These are phyloP conservation scores for Coemansia sp. DNA, from an alignment of 192 early-diverging fungal genomes.

Conservation along the genomic window DNA sequence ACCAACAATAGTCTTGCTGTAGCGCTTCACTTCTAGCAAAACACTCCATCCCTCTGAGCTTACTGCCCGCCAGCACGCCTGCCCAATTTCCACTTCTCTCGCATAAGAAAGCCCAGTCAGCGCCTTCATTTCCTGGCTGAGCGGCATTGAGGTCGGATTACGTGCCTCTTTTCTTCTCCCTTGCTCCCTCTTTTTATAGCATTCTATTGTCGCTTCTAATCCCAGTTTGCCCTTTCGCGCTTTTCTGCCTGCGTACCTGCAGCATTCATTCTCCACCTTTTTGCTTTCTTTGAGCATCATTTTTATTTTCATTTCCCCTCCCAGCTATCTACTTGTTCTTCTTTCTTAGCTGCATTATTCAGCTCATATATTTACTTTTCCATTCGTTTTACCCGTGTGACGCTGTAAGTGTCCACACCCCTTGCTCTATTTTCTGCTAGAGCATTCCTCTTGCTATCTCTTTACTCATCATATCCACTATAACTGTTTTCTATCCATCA, in stretches of 20 bases:
- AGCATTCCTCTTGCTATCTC: not conserved
- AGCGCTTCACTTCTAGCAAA: not conserved
- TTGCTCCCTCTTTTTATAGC: slow-evolving; percentile 4
- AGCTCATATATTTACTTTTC: not conserved
- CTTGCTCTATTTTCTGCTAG: not conserved
- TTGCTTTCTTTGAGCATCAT: not conserved
- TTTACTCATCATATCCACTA: not conserved
- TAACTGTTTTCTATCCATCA: not conserved
- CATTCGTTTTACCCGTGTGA: not conserved
- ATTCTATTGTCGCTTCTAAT: not conserved
- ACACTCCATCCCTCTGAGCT: not conserved
- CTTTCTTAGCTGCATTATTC: not conserved
- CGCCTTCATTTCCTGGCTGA: not conserved
- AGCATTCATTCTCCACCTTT: slow-evolving; percentile 5
- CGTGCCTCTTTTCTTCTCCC: slow-evolving; percentile 7
- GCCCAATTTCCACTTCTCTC: not conserved
- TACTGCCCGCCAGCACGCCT: not conserved
- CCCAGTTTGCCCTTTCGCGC: not conserved
- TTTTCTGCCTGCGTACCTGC: slow-evolving; percentile 3
- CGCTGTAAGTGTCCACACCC: not conserved
- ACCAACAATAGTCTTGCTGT: not conserved
- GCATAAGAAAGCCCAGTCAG: not conserved
- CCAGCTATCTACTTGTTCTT: slow-evolving; percentile 3
- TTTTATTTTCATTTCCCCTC: slow-evolving; percentile 11
- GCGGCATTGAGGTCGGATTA: not conserved